Evolutionary conservation across 2,329 filamentous ascomycete genomes (phyloP), one percentile per base, ranked within the genome.

Genomic region (Colletotrichum phormii): DNA sequence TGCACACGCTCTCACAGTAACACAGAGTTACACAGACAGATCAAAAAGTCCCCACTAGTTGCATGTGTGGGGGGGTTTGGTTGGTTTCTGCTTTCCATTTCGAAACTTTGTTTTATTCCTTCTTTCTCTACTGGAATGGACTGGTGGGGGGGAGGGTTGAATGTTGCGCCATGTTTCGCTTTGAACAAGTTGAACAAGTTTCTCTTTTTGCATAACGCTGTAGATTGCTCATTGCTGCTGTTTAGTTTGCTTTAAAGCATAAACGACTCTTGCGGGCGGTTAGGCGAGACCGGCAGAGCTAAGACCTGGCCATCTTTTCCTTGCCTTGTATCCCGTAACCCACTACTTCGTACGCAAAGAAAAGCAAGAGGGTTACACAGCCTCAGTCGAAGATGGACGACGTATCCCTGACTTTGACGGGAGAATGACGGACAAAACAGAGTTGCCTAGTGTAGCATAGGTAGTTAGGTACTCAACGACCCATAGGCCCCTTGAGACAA

Each of bases 191-290:
- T 49, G 18, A 49, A n/a, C 42, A 49, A 49, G 4, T 24, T 42
- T 15, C 37, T 15, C 18, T n/a, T 26, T 26, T 31, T 31, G 69
- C 58, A 68, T 71, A 67, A 63, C 51, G 58, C 11, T 33, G 69
- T 11, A 71, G 24, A 63, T 62, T 71, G 54, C 58, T 54, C n/a
- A 49, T 35, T 46, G 54, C 51, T 67, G 49, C 29, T 35, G 57
- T 35, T 53, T 35, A 33, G 22, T 46, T 65, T 65, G 62, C 62
- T 61, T 61, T n/a, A 57, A 24, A 57, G 24, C 54, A 31, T 49
- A 49, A 49, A 49, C 42, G 42, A 49, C 15, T 42, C 8, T 15
- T 42, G 37, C 37, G 37, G 37, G 37, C 37, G 13, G 37, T 42
- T 42, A 42, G 37, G 37, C 37, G 18, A 49, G 42, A 49, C 42